Conservation (phyloP, 495 filamentous ascomycete genomes). For the Aspergillus affinis region DNA sequence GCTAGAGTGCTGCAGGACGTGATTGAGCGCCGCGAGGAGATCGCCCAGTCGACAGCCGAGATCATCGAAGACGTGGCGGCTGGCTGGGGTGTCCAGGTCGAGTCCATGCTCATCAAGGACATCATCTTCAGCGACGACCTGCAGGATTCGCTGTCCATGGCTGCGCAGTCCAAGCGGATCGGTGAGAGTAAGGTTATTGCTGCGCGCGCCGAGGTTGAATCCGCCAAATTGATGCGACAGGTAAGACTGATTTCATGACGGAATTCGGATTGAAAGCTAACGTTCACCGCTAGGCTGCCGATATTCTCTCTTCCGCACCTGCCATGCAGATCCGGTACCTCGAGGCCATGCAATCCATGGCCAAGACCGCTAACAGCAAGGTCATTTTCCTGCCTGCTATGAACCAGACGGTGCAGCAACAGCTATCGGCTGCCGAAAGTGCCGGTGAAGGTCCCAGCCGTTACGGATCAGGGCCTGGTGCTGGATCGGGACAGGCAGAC, state of each 20-base stretch:
- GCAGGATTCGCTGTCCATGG: slow-evolving; percentile 98
- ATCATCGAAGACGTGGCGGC: slow-evolving; percentile 95
- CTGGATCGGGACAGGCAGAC: slow-evolving; percentile 23
- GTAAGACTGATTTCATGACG: slow-evolving; percentile 13
- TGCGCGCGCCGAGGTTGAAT: slow-evolving; percentile 94
- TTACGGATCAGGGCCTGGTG: slow-evolving; percentile 37
- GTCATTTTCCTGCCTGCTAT: slow-evolving; percentile 88
- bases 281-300: slow-evolving; percentile 59
- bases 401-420: slow-evolving; percentile 48
- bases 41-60: slow-evolving; percentile 89
- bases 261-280: slow-evolving; percentile 1
- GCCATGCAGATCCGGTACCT: slow-evolving; percentile 99
- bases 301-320: slow-evolving; percentile 88
- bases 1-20: slow-evolving; percentile 97
- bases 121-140: slow-evolving; percentile 96
- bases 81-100: slow-evolving; percentile 94
- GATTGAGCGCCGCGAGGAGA: slow-evolving; percentile 97
- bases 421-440: slow-evolving; percentile 51
- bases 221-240: slow-evolving; percentile 96
- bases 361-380: slow-evolving; percentile 91
- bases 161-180: slow-evolving; percentile 98
- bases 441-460: slow-evolving; percentile 59
- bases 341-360: slow-evolving; percentile 99
- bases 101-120: slow-evolving; percentile 99
- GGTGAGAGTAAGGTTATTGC: slow-evolving; percentile 98